Base-by-base conservation (phyloP, 2,329 filamentous ascomycete species). In the Fusarium marasasianum region DNA sequence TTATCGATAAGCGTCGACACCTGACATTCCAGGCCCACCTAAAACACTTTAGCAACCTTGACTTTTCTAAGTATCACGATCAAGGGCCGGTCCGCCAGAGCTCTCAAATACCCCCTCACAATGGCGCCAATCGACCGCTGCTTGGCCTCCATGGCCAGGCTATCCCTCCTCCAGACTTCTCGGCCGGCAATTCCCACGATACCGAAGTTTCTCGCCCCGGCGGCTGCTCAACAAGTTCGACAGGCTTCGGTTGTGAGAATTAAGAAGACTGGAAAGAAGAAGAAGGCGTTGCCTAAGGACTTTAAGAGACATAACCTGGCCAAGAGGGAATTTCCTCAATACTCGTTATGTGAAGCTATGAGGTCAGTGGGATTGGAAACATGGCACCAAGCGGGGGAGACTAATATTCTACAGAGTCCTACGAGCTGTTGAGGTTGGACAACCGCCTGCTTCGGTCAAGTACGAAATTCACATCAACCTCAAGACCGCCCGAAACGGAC, bases 301-400 rank as follows among this genome's bases (percentile, higher is more conserved):
- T 90, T 89, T 71, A 90, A 89, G 73, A 88, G 90, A 38, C 95
- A 91, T 81, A 88, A 91, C 73, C 82, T 96, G 73, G 89, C 89
- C 71, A 86, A 90, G 73, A 89, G 91, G 48, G 87, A 94, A 41
- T 84, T 84, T 44, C 83, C 83, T 2, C 92, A 93, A 79, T 98
- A 93, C 80, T 90, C 94, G 2, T 87, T 99, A 38, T 93, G 94
- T 76, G 96, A 99, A 86, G 97, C 96, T 22, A 96, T 99, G 91
- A 91, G 95, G 94, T 94, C 84, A 66, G 87, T 68, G n/a, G 11
- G 11, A 50, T 38, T 12, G 31, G 44, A 18, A 26, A 17, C 37
- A 33, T 14, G 43, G 58, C 11, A 31, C n/a, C 10, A 37, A 48
- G 26, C 12, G 15, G 15, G 12, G 31, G 43, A 63, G 31, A 51